A percentile compares a stretch with the other conserved stretches of the same genome.
Conservation (phyloP, 2,329 filamentous ascomycete species). For the Monosporascus sp. region DNA sequence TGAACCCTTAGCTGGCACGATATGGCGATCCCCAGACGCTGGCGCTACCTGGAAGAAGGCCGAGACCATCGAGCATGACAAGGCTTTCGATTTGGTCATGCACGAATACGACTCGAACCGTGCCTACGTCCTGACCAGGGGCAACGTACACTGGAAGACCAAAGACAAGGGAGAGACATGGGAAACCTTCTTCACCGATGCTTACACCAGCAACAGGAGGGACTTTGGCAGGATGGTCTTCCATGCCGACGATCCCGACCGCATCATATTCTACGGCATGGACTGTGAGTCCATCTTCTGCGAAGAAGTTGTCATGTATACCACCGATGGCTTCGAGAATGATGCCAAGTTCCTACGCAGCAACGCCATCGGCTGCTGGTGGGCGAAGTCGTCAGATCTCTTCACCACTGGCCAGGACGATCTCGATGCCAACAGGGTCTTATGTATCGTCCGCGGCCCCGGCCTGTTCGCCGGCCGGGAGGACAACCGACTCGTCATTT, state of each 20-base stretch:
- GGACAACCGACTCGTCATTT: constrained; percentile 73
- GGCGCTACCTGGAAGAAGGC: constrained; percentile 71
- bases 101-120: constrained; percentile 74
- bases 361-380: constrained; percentile 73
- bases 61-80: constrained; percentile 57
- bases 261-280: constrained; percentile 79
- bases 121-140: constrained; percentile 72
- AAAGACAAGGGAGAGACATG: constrained; percentile 78
- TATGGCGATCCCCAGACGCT: constrained; percentile 76
- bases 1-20: constrained; percentile 56
- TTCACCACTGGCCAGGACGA: constrained; percentile 67
- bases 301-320: constrained; percentile 64
- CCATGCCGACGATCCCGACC: constrained; percentile 76
- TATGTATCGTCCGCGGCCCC: constrained; percentile 71
- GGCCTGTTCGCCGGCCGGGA: constrained; percentile 64
- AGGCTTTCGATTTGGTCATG: constrained; percentile 60
- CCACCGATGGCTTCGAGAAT: constrained; percentile 75
- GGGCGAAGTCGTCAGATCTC: constrained; percentile 71
- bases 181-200: constrained; percentile 64
- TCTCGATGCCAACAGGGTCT: constrained; percentile 62
- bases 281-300: constrained; percentile 62
- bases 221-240: constrained; percentile 58
- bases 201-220: constrained; percentile 49
- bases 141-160: constrained; percentile 74
- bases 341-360: constrained; percentile 59